These are phyloP conservation scores for Phylloporus sp. DNA, from an alignment of 768 basidiomycete species.

Conservation along the genomic window DNA sequence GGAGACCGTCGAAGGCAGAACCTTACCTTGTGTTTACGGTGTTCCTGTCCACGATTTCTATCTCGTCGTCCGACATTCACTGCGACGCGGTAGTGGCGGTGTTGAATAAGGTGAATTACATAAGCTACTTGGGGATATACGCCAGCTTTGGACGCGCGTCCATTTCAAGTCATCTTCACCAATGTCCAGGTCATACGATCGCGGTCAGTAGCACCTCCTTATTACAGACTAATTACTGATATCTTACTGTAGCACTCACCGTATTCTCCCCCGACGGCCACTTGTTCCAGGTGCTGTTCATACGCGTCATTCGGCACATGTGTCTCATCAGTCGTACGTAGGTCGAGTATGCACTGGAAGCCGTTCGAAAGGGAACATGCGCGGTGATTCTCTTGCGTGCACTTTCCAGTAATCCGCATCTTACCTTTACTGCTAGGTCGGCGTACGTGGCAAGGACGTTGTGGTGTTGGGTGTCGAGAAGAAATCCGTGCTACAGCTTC, in stretches of 20 bases:
- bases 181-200: constrained; percentile 96
- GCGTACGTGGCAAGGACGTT: constrained; percentile 90
- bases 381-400: constrained; percentile 56
- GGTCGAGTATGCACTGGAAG: constrained; percentile 99
- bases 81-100: constrained; percentile 9
- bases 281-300: constrained; percentile 78
- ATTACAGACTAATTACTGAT: background rate
- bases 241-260: constrained; percentile 69
- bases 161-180: constrained; percentile 13
- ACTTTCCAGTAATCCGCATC: background rate
- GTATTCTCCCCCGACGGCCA: constrained; percentile 99
- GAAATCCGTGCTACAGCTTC: constrained; percentile 95
- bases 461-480: constrained; percentile 98
- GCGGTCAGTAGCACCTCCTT: constrained; percentile 57
- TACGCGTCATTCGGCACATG: constrained; percentile 28
- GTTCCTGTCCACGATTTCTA: constrained; percentile 21
- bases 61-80: constrained; percentile 25
- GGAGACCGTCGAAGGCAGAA: background rate
- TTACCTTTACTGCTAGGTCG: constrained; percentile 57
- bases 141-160: constrained; percentile 50
- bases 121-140: constrained; percentile 22
- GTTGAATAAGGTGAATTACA: constrained; percentile 8
- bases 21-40: constrained; percentile 12
- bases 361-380: constrained; percentile 94
- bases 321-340: constrained; percentile 35